Evolutionary conservation across 768 basidiomycete genomes (phyloP).

Genomic region (Crucibulum laeve): DNA sequence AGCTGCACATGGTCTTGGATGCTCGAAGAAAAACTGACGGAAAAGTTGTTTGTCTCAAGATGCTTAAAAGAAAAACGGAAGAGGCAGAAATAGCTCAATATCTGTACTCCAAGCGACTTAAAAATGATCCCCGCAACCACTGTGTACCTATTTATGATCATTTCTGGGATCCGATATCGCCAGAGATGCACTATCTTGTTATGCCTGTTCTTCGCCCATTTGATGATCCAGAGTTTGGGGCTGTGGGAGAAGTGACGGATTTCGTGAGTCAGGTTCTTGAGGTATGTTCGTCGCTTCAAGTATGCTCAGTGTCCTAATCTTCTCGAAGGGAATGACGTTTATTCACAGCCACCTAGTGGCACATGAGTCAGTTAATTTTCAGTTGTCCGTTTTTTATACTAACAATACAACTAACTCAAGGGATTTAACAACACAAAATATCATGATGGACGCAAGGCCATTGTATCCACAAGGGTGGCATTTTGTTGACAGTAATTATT

Average conservation of each 20-base stretch:
- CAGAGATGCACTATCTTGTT: constrained; percentile 15
- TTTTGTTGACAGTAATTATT: constrained; percentile 21
- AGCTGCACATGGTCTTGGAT: constrained; percentile 8
- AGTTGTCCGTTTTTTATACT: constrained; percentile 1
- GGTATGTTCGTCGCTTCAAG: constrained; percentile 1
- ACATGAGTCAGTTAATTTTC: constrained; percentile 19
- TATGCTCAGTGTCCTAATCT: neutral
- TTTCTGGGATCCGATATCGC: constrained; percentile 10
- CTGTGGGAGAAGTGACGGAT: constrained; percentile 22
- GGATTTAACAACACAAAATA: constrained; percentile 27
- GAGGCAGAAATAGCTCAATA: constrained; percentile 7
- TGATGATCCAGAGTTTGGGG: constrained; percentile 25
- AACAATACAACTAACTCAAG: constrained; percentile 8
- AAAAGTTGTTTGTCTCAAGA: constrained; percentile 7
- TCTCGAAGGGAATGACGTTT: constrained; percentile 22
- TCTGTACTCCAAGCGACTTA: constrained; percentile 5
- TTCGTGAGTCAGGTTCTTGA: constrained; percentile 22
- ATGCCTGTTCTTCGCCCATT: constrained; percentile 34
- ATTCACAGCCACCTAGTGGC: constrained; percentile 25
- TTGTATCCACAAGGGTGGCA: constrained; percentile 29
- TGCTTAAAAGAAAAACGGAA: constrained; percentile 6
- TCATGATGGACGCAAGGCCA: constrained; percentile 32
- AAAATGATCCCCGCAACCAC: constrained; percentile 7
- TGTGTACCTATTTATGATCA: constrained; percentile 15
- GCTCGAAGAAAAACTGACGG: constrained; percentile 3